These are phyloP conservation scores for Cryoendolithus antarcticus DNA, from an alignment of 2,329 filamentous ascomycete species.

Conservation along the genomic window DNA sequence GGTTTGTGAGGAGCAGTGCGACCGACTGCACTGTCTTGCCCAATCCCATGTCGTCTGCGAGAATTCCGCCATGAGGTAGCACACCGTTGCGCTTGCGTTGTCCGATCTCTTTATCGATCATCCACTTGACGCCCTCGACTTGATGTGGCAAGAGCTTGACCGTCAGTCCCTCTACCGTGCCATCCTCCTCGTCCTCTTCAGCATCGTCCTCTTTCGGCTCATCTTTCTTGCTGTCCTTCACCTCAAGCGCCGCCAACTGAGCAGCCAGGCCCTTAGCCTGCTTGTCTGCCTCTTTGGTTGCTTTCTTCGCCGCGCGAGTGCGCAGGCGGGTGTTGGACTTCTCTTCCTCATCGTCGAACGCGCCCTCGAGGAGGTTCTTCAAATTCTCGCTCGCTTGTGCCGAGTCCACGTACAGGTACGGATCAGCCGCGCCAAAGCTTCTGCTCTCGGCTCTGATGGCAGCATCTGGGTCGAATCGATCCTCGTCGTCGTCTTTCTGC, in stretches of 20 bases:
- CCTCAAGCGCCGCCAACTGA: conserved; percentile 31
- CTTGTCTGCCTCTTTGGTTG: conserved; percentile 19
- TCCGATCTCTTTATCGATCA: conserved; percentile 83
- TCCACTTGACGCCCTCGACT: conserved; percentile 87
- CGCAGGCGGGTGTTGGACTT: conserved; percentile 33
- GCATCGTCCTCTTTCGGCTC: conserved; percentile 36
- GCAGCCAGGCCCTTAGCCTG: conserved; percentile 29
- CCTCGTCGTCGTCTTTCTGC: conserved; percentile 27
- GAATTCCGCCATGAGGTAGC: conserved; percentile 84
- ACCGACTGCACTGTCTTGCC: conserved; percentile 95
- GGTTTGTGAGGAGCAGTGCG: conserved; percentile 72
- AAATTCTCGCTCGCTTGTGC: conserved; percentile 62
- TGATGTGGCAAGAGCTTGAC: conserved; percentile 89
- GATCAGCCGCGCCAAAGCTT: conserved; percentile 42
- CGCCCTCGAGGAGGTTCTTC: conserved; percentile 70
- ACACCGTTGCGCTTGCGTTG: conserved; percentile 65
- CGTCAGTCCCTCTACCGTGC: conserved; percentile 64
- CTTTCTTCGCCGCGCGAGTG: conserved; percentile 32
- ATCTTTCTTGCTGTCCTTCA: conserved; percentile 38
- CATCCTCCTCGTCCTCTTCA: conserved; percentile 43
- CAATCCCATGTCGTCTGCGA: conserved; percentile 96
- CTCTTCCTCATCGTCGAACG: conserved; percentile 62
- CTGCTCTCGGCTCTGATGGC: conserved; percentile 33
- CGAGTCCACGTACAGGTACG: conserved; percentile 54
- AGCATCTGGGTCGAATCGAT: conserved; percentile 36